These are phyloP conservation scores for Amyloporia xantha DNA, from an alignment of 768 basidiomycete species.

Conservation along the genomic window DNA sequence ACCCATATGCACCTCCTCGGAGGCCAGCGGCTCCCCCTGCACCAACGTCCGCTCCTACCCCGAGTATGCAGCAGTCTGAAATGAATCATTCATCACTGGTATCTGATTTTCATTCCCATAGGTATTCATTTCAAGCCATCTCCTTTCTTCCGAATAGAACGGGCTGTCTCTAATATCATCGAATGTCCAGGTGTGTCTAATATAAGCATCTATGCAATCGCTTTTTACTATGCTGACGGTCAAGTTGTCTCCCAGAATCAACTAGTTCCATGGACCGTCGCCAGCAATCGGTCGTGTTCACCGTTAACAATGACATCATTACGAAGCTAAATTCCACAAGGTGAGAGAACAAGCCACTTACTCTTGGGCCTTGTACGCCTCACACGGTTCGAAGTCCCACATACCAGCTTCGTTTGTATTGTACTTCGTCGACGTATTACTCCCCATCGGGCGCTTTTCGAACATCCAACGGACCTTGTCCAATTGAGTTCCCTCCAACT, in stretches of 20 bases:
- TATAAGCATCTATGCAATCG: background rate
- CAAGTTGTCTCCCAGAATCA: conserved; percentile 47
- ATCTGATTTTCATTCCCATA: conserved; percentile 21
- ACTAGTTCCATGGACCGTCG: conserved; percentile 73
- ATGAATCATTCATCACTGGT: background rate
- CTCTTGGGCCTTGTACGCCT: no score
- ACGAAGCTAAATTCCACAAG: conserved; percentile 48
- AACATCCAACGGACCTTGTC: conserved; percentile 44
- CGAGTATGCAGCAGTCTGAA: background rate
- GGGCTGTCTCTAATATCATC: conserved; percentile 52
- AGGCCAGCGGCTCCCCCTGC: conserved; percentile 27
- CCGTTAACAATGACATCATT: conserved; percentile 59
- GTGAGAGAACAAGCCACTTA: conserved; percentile 42
- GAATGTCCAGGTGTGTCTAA: conserved; percentile 72
- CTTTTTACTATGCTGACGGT: conserved; percentile 1
- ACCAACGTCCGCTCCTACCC: conserved; percentile 32
- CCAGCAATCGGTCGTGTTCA: conserved; percentile 53
- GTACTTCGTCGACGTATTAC: conserved; percentile 79
- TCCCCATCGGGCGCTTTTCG: conserved; percentile 46
- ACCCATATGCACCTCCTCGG: conserved; percentile 58
- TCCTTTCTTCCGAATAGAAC: conserved; percentile 68
- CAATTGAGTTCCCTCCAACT: conserved; percentile 85
- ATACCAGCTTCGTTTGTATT: conserved; percentile 81
- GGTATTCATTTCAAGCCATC: conserved; percentile 75
- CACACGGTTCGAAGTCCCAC: no score